A percentile compares a stretch with the other conserved stretches of the same genome.
Conservation (phyloP, 306 rosid species). For the Pyrus bretschneideri region DNA sequence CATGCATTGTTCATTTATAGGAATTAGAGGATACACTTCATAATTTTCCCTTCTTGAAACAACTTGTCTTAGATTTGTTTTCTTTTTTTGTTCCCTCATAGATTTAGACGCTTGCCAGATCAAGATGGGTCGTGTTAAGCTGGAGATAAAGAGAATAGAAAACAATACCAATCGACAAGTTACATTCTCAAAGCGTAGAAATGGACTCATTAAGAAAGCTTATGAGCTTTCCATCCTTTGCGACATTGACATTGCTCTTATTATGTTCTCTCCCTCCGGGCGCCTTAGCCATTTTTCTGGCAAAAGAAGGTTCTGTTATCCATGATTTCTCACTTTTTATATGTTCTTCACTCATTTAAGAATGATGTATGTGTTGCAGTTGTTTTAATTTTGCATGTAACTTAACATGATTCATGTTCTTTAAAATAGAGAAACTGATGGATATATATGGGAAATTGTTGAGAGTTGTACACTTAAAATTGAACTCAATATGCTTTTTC, state of each 20-base stretch:
- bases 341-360: background rate
- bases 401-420: background rate
- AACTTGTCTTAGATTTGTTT: background rate
- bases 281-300: conserved; percentile 69
- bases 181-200: conserved; percentile 76
- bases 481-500: background rate
- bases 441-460: background rate
- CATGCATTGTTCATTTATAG: conserved; percentile 19
- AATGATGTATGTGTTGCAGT: background rate
- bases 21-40: background rate
- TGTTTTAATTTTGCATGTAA: background rate
- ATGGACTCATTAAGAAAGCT: conserved; percentile 84
- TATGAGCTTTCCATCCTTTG: conserved; percentile 72
- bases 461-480: background rate
- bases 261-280: conserved; percentile 70
- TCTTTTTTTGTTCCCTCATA: background rate
- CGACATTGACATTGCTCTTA: conserved; percentile 79
- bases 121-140: conserved; percentile 77
- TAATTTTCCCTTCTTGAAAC: conserved; percentile 1
- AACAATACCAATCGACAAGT: conserved; percentile 72
- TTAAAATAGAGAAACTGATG: background rate
- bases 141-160: conserved; percentile 81
- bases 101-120: conserved; percentile 1
- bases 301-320: conserved; percentile 38
- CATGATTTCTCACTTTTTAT: background rate